Conservation (phyloP, 2,329 filamentous ascomycete species). For the Ceratocystis huliohia region DNA sequence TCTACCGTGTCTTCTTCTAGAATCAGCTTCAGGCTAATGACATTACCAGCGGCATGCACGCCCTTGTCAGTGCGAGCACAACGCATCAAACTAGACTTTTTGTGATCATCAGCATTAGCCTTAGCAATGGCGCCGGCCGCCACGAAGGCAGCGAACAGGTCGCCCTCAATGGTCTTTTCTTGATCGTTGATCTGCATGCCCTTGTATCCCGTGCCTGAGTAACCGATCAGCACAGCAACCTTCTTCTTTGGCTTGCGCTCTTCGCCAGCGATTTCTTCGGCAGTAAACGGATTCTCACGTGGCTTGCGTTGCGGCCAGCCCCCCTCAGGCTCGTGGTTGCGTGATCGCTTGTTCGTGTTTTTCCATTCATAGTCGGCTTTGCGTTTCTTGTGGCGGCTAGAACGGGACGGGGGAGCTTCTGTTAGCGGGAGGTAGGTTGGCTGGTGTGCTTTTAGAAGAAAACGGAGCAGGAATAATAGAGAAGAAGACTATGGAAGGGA, state of each 20-base stretch:
- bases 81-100: slow-evolving; percentile 86
- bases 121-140: slow-evolving; percentile 88
- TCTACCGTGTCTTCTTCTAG: slow-evolving; percentile 79
- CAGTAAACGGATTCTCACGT: slow-evolving; percentile 39
- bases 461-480: background rate
- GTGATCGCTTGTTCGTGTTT: slow-evolving; percentile 18
- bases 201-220: slow-evolving; percentile 91
- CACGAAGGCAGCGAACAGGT: slow-evolving; percentile 85
- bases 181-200: slow-evolving; percentile 82
- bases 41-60: slow-evolving; percentile 88
- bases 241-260: slow-evolving; percentile 86
- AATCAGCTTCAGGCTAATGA: slow-evolving; percentile 90
- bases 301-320: slow-evolving; percentile 20
- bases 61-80: slow-evolving; percentile 96
- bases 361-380: slow-evolving; percentile 20
- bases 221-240: slow-evolving; percentile 88
- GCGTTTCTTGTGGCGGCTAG: slow-evolving; percentile 21
- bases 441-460: slow-evolving; percentile 3
- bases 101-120: slow-evolving; percentile 89
- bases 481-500: background rate
- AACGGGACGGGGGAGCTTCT: background rate
- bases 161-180: slow-evolving; percentile 90
- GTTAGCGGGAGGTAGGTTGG: slow-evolving; percentile 20
- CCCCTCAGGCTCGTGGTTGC: slow-evolving; percentile 19
- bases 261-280: slow-evolving; percentile 80